These are phyloP conservation scores for Populus hybrid DNA, from an alignment of 441 rosid genomes.

Conservation along the genomic window DNA sequence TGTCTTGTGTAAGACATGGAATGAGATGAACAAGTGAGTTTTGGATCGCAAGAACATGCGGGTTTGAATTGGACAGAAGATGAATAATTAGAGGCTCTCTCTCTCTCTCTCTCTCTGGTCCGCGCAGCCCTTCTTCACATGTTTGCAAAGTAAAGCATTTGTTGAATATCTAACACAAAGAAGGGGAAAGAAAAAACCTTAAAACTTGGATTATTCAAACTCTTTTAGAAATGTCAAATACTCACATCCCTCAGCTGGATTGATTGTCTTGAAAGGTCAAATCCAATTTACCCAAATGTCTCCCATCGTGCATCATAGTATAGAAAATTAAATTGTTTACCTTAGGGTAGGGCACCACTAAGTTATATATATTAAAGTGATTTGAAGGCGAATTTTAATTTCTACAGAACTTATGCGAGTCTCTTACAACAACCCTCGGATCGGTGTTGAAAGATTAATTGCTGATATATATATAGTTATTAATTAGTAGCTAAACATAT, in stretches of 20 bases:
- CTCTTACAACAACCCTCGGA: too few relatives aligned
- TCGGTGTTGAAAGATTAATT: too few relatives aligned
- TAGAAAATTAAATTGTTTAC: background rate
- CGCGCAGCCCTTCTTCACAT: slow-evolving; percentile 7
- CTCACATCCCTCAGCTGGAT: background rate
- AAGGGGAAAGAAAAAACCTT: background rate
- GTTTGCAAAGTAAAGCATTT: slow-evolving; percentile 1
- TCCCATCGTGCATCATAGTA: background rate
- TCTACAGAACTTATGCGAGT: too few relatives aligned
- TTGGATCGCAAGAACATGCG: background rate
- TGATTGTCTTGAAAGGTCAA: background rate
- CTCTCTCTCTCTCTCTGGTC: background rate
- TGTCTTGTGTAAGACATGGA: background rate
- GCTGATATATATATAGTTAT: too few relatives aligned
- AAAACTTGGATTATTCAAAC: background rate
- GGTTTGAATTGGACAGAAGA: background rate
- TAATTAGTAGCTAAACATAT: too few relatives aligned
- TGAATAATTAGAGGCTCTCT: background rate
- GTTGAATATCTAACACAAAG: background rate
- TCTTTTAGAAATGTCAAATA: background rate
- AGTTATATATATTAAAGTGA: background rate
- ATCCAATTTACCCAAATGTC: background rate
- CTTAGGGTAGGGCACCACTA: background rate
- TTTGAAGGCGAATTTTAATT: too few relatives aligned
- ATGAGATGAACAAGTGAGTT: background rate